Percentiles rank a stretch among this genome's conserved stretches.
Evolutionary conservation across 2,329 filamentous ascomycete species (phyloP).

Genomic region (Thielaviopsis ethacetica): DNA sequence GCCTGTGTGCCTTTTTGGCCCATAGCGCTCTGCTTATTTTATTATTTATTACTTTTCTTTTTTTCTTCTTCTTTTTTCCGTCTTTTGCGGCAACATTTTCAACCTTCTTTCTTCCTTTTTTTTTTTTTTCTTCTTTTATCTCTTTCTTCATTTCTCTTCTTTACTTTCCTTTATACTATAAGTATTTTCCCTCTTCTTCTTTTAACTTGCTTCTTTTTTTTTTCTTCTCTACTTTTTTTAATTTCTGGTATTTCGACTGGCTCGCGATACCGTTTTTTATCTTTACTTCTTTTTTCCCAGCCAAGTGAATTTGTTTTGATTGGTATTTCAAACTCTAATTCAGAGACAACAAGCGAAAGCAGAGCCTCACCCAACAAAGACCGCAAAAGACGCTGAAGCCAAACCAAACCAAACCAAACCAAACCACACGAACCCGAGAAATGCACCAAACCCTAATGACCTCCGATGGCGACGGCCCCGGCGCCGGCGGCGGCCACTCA

Average conservation of each 20-base stretch:
- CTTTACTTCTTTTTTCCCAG: neutral
- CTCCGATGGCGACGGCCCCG: neutral
- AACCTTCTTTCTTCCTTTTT: neutral
- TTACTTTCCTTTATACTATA: neutral
- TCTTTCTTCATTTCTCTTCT: neutral
- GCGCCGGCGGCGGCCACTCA: conserved; percentile 20
- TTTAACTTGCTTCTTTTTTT: neutral
- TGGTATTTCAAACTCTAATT: too few relatives aligned
- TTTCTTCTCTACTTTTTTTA: neutral
- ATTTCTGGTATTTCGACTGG: neutral
- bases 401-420: neutral
- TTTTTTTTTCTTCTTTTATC: neutral
- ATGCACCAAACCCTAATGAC: neutral
- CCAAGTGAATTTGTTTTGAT: too few relatives aligned
- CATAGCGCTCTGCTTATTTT: neutral
- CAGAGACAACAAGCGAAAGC: too few relatives aligned
- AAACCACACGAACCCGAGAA: neutral
- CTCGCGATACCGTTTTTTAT: neutral
- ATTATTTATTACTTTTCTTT: neutral
- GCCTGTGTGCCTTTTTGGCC: too few relatives aligned
- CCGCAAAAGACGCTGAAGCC: too few relatives aligned
- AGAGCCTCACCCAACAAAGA: too few relatives aligned
- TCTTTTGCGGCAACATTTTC: neutral
- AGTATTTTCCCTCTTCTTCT: neutral
- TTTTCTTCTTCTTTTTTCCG: neutral